Evolutionary conservation across 164 flowering plant species (phyloP).

Genomic region (Kingdonia uniflora): DNA sequence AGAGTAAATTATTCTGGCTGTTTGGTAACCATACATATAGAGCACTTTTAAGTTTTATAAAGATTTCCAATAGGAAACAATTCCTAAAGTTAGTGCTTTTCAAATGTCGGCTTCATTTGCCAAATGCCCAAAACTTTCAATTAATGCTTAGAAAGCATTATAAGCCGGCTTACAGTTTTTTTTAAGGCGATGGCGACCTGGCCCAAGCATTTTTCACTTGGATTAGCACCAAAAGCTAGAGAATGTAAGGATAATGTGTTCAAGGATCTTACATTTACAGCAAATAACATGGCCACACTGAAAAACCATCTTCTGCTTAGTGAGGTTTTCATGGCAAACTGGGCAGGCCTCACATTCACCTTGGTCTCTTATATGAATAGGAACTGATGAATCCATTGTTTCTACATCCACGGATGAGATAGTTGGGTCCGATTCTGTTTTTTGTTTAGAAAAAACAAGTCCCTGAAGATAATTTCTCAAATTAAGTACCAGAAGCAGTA

Average conservation of each 20-base stretch:
- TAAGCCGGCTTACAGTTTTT: no score
- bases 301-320: slow-evolving; percentile 77
- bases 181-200: no score
- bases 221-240: background rate
- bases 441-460: slow-evolving; percentile 55
- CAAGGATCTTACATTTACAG: slow-evolving; percentile 70
- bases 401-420: slow-evolving; percentile 29
- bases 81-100: no score
- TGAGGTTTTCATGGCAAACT: slow-evolving; percentile 79
- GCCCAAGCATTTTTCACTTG: no score
- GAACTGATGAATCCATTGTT: slow-evolving; percentile 11
- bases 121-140: no score
- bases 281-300: slow-evolving; percentile 92
- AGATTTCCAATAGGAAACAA: no score
- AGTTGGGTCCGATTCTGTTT: slow-evolving; percentile 14
- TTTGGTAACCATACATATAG: no score
- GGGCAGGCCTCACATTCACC: slow-evolving; percentile 57
- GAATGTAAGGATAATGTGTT: background rate
- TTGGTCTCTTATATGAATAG: slow-evolving; percentile 16
- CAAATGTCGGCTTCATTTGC: no score
- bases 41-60: no score
- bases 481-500: background rate
- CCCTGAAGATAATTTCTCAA: slow-evolving; percentile 39
- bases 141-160: no score
- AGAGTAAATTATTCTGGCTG: no score